A percentile compares a stretch with the other conserved stretches of the same genome.
Evolutionary conservation across 768 basidiomycete genomes (phyloP).

Genomic region (Tricholoma saponaceum): DNA sequence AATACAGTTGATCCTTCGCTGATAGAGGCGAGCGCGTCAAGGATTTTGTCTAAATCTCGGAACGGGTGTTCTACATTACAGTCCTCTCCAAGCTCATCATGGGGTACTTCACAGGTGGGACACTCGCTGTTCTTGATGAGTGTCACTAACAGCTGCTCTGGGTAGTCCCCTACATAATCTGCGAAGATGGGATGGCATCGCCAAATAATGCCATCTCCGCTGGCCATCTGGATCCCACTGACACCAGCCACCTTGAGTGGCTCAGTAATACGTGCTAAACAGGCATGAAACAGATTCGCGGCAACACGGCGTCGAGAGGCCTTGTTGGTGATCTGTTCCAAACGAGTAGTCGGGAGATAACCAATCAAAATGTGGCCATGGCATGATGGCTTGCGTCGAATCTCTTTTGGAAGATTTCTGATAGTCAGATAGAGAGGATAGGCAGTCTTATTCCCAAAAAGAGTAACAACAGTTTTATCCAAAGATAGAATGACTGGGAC

Average conservation of each 20-base stretch:
- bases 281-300: conserved; percentile 34
- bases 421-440: conserved; percentile 47
- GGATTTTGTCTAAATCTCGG: conserved; percentile 13
- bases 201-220: conserved; percentile 31
- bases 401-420: conserved; percentile 38
- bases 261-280: conserved; percentile 22
- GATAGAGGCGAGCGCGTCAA: conserved; percentile 23
- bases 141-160: conserved; percentile 30
- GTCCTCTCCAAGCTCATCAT: conserved; percentile 16
- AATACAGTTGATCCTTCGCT: conserved; percentile 12
- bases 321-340: conserved; percentile 27
- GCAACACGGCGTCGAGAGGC: conserved; percentile 20
- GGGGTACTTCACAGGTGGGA: conserved; percentile 18
- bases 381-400: conserved; percentile 32
- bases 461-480: conserved; percentile 41
- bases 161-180: conserved; percentile 35
- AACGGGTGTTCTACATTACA: neutral
- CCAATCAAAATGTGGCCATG: conserved; percentile 33
- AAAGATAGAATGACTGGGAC: conserved; percentile 42
- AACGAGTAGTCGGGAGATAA: conserved; percentile 34
- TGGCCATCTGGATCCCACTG: conserved; percentile 19
- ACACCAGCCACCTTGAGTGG: conserved; percentile 23
- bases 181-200: conserved; percentile 36
- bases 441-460: conserved; percentile 35
- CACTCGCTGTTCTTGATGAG: conserved; percentile 22